Evolutionary conservation across 2,329 filamentous ascomycete genomes (phyloP), one percentile per base, ranked within the genome.

Genomic region (Gnomoniopsis smithogilvyi): DNA sequence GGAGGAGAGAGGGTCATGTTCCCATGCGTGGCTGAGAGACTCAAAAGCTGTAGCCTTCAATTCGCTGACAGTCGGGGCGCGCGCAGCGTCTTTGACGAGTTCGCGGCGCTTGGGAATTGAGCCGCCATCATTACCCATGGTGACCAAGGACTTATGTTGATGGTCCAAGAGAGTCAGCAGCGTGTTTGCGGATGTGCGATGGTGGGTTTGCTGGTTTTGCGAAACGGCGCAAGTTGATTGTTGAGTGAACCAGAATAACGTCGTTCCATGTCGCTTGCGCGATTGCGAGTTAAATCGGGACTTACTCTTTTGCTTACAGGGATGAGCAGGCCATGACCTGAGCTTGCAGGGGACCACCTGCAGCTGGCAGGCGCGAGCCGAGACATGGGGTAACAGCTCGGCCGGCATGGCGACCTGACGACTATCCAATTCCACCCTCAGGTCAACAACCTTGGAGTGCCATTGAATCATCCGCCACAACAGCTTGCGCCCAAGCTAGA

Each of bases 91-190:
- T 76, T 96, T 96, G 73, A 99, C 95, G 49, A 99, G 90, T 75
- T 99, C 96, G 69, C 92, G 90, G 34, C 96, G 91, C 64, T 90
- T 98, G 6, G 95, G 95, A 66, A 99, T 99, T 66, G 91, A 94
- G 72, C 95, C 95, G 67, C 95, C 95, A 73, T 99, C 95, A 77
- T 99, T 99, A 72, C 95, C 95, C 95, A 99, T 97, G 67, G 54
- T 70, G 38, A 24, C 30, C 52, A 22, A 7, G 21, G 14, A 2
- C 36, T 17, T n/a, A 7, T 33, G 47, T 4, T 14, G 6, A 22
- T n/a, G 15, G 10, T 34, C 2, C 15, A 22, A 10, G 17, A 14
- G 24, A 4, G 17, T 30, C 19, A 12, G 21, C 14, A 15, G 46
- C 46, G 21, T 6, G 24, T 7, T 15, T 45, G 51, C 10, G 22